These are phyloP conservation scores for Elsinoe perseae DNA, from an alignment of 2,329 filamentous ascomycete genomes.

Conservation along the genomic window DNA sequence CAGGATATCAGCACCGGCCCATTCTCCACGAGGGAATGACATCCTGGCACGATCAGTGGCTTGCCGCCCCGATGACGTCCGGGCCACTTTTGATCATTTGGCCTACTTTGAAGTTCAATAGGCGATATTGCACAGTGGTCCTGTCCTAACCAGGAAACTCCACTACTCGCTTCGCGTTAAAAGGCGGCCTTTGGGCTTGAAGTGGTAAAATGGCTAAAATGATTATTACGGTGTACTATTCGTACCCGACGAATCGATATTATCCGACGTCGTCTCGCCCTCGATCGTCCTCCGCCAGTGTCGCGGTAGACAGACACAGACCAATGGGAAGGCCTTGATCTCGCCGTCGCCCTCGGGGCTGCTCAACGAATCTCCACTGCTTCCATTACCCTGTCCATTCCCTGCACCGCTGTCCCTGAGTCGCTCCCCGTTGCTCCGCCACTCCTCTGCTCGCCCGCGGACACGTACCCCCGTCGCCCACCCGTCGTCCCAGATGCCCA, in stretches of 20 bases:
- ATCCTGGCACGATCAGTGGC: neutral
- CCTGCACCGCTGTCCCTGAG: constrained; percentile 90
- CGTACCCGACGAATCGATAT: constrained; percentile 12
- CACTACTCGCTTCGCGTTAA: too few species aligned
- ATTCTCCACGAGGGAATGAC: constrained; percentile 7
- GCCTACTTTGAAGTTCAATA: too few species aligned
- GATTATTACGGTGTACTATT: constrained; percentile 11
- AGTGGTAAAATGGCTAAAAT: neutral
- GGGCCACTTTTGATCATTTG: neutral
- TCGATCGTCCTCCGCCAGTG: constrained; percentile 98
- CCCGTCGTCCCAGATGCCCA: constrained; percentile 98
- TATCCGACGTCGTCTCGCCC: constrained; percentile 52
- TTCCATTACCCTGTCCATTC: constrained; percentile 20
- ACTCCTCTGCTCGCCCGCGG: constrained; percentile 77
- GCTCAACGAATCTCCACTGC: constrained; percentile 22
- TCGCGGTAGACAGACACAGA: constrained; percentile 90
- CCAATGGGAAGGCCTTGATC: constrained; percentile 94
- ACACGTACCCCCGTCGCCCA: constrained; percentile 92
- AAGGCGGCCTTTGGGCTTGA: too few species aligned
- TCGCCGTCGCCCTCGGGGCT: constrained; percentile 49
- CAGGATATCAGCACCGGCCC: neutral
- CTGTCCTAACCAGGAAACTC: neutral
- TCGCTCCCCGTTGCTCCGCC: constrained; percentile 58
- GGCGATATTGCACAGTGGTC: neutral
- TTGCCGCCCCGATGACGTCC: neutral